Evolutionary conservation across 495 filamentous ascomycete species (phyloP).

Genomic region (Amorphotheca resinae): DNA sequence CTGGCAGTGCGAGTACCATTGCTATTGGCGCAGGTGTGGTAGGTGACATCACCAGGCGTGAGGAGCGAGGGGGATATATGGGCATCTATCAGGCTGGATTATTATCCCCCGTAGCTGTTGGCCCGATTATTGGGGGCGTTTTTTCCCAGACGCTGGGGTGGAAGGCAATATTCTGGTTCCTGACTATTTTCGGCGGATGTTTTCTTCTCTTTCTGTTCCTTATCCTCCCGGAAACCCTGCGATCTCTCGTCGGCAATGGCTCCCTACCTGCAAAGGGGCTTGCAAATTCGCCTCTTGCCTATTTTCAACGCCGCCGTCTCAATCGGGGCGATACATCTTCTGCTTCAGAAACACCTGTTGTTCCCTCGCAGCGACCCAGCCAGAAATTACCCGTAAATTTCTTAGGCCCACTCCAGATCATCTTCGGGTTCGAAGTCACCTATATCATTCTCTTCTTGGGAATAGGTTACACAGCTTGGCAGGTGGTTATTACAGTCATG

Average conservation of each 20-base stretch:
- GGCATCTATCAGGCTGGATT: slow-evolving; percentile 39
- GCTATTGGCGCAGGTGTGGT: slow-evolving; percentile 45
- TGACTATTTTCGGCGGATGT: slow-evolving; percentile 34
- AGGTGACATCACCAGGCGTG: slow-evolving; percentile 40
- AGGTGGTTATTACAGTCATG: slow-evolving; percentile 44
- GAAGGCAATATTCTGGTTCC: slow-evolving; percentile 46
- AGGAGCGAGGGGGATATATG: slow-evolving; percentile 42
- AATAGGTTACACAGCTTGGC: slow-evolving; percentile 42
- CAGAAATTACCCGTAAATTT: slow-evolving; percentile 13
- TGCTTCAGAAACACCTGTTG: neutral
- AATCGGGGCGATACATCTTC: neutral
- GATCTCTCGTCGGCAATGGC: slow-evolving; percentile 42
- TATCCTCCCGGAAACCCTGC: slow-evolving; percentile 41
- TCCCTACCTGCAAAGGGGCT: slow-evolving; percentile 14
- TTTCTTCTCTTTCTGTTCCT: slow-evolving; percentile 31
- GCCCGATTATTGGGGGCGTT: slow-evolving; percentile 41
- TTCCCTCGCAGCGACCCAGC: slow-evolving; percentile 3
- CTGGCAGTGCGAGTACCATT: slow-evolving; percentile 42
- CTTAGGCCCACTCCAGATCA: slow-evolving; percentile 12
- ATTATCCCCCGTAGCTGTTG: slow-evolving; percentile 35
- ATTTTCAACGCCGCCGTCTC: slow-evolving; percentile 8
- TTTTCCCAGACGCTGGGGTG: slow-evolving; percentile 40
- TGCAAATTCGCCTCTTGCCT: slow-evolving; percentile 17
- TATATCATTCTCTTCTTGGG: slow-evolving; percentile 39
- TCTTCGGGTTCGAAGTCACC: slow-evolving; percentile 13